These are phyloP conservation scores for Neurospora discreta DNA, from an alignment of 495 filamentous ascomycete species.

Conservation along the genomic window DNA sequence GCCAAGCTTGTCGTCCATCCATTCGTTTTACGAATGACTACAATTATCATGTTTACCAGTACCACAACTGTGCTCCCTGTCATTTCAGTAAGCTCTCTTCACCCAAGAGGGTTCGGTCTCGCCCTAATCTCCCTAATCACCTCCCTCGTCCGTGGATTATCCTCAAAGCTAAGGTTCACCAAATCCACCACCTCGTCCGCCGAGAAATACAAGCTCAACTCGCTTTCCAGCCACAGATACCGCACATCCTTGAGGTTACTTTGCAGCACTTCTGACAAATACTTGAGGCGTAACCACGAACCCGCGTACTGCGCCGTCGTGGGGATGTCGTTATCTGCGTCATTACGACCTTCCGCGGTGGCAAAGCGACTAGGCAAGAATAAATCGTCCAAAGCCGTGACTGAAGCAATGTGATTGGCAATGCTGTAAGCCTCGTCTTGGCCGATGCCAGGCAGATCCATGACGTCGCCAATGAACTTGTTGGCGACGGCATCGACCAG, in stretches of 20 bases:
- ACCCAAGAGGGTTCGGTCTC: conserved; percentile 23
- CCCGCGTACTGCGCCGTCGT: conserved; percentile 69
- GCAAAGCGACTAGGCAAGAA: conserved; percentile 48
- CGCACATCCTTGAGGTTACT: conserved; percentile 81
- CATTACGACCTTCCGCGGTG: background rate
- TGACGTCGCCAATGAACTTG: conserved; percentile 74
- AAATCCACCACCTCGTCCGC: conserved; percentile 78
- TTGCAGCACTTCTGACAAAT: conserved; percentile 78
- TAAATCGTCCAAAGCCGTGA: conserved; percentile 62
- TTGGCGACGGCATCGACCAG: conserved; percentile 68
- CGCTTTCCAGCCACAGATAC: conserved; percentile 78
- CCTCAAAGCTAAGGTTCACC: conserved; percentile 82
- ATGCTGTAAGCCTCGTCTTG: conserved; percentile 77
- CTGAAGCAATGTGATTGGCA: conserved; percentile 54
- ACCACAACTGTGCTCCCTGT: background rate
- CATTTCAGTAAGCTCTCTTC: background rate
- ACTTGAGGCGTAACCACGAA: conserved; percentile 84
- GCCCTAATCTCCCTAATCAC: conserved; percentile 69
- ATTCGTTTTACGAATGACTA: background rate
- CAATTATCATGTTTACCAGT: background rate
- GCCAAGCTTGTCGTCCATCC: background rate
- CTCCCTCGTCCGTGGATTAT: conserved; percentile 64
- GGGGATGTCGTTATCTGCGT: conserved; percentile 32
- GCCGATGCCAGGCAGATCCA: conserved; percentile 76
- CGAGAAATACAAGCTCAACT: conserved; percentile 72